phyloP scores from a whole-genome alignment of 2,329 filamentous ascomycete species.

The Calonectria hawksworthii region DNA sequence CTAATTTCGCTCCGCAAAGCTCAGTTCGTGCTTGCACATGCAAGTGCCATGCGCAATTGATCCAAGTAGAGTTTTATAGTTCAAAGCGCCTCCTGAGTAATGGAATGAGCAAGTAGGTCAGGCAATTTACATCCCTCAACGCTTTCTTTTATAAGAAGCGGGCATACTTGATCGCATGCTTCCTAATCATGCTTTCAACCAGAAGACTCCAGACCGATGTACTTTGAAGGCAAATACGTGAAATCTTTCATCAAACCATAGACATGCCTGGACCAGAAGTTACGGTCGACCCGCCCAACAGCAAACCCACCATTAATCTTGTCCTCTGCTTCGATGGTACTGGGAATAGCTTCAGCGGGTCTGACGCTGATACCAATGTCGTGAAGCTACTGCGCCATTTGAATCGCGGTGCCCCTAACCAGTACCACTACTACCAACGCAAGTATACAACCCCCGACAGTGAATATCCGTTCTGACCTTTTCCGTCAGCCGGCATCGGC shows the following conservation, averaged over 20 bases:
- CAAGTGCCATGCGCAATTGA: not conserved
- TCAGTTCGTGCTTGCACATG: not conserved
- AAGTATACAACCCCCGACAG: conserved; percentile 18
- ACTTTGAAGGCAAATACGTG: not conserved
- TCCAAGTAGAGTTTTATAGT: not conserved
- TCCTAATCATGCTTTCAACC: not conserved
- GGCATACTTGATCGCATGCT: not conserved
- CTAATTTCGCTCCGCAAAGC: too few species aligned
- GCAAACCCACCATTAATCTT: conserved; percentile 53
- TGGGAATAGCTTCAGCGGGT: conserved; percentile 61
- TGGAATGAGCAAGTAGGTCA: not conserved
- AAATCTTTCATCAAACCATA: not conserved
- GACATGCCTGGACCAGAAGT: not conserved
- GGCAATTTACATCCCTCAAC: not conserved
- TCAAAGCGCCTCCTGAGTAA: not conserved
- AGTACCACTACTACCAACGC: conserved; percentile 67
- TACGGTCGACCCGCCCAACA: not conserved
- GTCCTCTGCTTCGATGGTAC: conserved; percentile 65
- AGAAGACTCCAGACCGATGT: too few species aligned
- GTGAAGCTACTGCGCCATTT: conserved; percentile 64
- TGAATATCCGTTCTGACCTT: not conserved
- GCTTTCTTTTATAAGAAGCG: not conserved
- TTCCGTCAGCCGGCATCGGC: conserved; percentile 59
- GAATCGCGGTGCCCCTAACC: conserved; percentile 60
- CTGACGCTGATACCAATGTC: conserved; percentile 66